Base-by-base conservation (phyloP, 768 basidiomycete species). In the Kwoniella dejecticola region DNA sequence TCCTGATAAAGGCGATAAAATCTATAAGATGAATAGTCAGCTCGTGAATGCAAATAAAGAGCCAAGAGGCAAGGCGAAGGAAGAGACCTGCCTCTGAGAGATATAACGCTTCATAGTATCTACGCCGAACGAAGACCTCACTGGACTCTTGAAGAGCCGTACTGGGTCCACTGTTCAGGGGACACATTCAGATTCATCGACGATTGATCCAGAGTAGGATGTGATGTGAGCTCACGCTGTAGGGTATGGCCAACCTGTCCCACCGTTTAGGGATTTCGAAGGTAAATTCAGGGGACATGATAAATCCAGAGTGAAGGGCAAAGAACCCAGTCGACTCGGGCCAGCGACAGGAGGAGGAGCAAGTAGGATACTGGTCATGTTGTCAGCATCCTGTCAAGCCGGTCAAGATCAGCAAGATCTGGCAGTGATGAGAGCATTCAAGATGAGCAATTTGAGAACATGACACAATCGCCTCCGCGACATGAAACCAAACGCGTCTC, bases 1-100 rank as follows among this genome's bases (percentile, higher is more conserved):
- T 30, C 58, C 62, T 17, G 60, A 29, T 13, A 70, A 31, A 19
- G 71, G 62, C 8, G 65, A 45, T 21, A 72, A 53, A 8, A 36
- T 44, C 60, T 69, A 33, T 24, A 19, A n/a, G n/a, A n/a, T n/a
- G n/a, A n/a, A n/a, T 15, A 1, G 19, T 57, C 36, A 29, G n/a
- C 15, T 24, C n/a, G 1, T n/a, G n/a, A n/a, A n/a, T n/a, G n/a
- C n/a, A n/a, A n/a, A n/a, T n/a, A n/a, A n/a, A n/a, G n/a, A n/a
- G n/a, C n/a, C n/a, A n/a, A n/a, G n/a, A n/a, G n/a, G n/a, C n/a
- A n/a, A n/a, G n/a, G n/a, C n/a, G n/a, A n/a, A n/a, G n/a, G n/a
- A n/a, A n/a, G n/a, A n/a, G n/a, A 61, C 64, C 52, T 21, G 66
- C 68, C 50, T 72, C 71, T 1, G 71, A 56, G 2, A 72, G 55